These are phyloP conservation scores for Acanthamoeba polyphaga DNA, from an alignment of 208 protist genomes.

Conservation along the genomic window DNA sequence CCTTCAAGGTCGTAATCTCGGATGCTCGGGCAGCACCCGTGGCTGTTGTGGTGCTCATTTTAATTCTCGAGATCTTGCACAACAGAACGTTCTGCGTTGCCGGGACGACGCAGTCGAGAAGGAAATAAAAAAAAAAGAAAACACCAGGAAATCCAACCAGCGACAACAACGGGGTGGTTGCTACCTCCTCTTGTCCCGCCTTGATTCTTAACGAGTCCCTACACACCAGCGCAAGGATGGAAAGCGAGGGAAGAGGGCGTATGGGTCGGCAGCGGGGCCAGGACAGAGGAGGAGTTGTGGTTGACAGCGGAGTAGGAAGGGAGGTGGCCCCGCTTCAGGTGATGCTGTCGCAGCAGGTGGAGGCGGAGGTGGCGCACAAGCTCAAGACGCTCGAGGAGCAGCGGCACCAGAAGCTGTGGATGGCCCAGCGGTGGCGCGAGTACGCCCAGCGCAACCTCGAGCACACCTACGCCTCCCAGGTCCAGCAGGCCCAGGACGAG, in stretches of 20 bases:
- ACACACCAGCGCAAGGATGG: background rate
- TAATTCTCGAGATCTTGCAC: no score
- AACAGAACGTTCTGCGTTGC: no score
- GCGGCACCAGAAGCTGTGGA: constrained; percentile 55
- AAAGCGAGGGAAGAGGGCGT: constrained; percentile 12
- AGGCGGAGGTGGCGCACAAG: constrained; percentile 33
- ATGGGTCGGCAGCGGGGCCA: background rate
- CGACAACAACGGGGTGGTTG: no score
- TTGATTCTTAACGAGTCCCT: no score
- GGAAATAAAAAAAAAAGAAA: no score
- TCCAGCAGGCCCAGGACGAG: constrained; percentile 64
- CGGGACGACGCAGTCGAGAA: no score
- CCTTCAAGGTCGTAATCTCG: background rate
- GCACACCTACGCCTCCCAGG: constrained; percentile 48
- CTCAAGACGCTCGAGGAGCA: constrained; percentile 41
- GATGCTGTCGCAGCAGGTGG: constrained; percentile 42
- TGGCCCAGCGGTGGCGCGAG: constrained; percentile 61
- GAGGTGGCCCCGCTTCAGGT: background rate
- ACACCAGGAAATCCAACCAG: no score
- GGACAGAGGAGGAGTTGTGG: background rate
- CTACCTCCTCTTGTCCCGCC: no score
- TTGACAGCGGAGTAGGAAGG: background rate
- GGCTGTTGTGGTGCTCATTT: background rate
- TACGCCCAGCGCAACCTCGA: constrained; percentile 47
- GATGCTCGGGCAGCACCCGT: background rate